Base-by-base conservation (phyloP, 2,329 filamentous ascomycete genomes). In the Lachnellula subtilissima region DNA sequence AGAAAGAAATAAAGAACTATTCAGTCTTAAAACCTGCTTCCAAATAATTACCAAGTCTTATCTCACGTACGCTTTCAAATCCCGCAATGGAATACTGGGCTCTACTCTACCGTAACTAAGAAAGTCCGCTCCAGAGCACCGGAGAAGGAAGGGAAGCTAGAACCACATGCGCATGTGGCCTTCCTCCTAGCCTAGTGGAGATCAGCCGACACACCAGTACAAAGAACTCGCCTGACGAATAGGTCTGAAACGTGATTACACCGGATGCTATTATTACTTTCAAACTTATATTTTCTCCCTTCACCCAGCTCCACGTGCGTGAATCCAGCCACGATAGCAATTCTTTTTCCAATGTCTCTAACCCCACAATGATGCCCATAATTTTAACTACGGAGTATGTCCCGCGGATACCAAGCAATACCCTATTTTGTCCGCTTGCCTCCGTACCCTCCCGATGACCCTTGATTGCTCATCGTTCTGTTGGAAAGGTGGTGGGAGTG, bases 261-360 rank as follows among this genome's bases (percentile, higher is more conserved):
- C 28, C 11, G 28, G 11, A 32, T 36, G 25, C 51, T 35, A 32
- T 40, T 40, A 25, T 7, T 25, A 25, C 25, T 25, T 22, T 22
- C 22, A 22, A 22, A 2, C 25, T 22, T 5, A 2, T 50, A 5
- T n/a, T 15, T 36, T 23, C 50, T 22, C 37, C 32, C 47, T 47
- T 48, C 48, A 28, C n/a, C 19, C 36, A 66, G 65, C 68, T 73
- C 73, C 73, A 74, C 72, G 72, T 74, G 74, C 65, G 69, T 56
- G 47, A 56, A 70, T 70, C 62, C 66, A 55, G 62, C 63, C 59
- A 68, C 63, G 62, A 66, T 55, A 68, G 62, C 59, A 65, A 32
- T 32, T 25, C 25, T 7, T 25, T 25, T 5, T 25, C 1, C 1
- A 64, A 64, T 2, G 22, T 49, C 28, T 49, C 5, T 37, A 15